Evolutionary conservation across 345 rosid genomes (phyloP), one percentile per base, ranked within the genome.

Genomic region (Combretum micranthum): DNA sequence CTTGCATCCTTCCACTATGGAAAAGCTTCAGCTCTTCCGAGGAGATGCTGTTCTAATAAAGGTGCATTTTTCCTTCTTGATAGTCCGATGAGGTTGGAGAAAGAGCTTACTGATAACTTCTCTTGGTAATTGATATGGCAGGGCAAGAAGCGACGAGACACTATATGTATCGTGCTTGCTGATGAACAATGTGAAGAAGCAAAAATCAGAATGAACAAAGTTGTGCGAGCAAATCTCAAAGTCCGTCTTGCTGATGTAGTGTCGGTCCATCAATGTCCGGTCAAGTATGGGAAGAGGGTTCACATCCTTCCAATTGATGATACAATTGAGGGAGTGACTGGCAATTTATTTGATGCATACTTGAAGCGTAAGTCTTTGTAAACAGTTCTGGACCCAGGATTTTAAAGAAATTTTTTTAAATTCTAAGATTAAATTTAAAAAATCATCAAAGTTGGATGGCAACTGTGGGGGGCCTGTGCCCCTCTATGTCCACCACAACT

Each of bases 21-120:
- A 91, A 77, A 91, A 82, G 78, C 98, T 91, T 65, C 98, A 91
- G 75, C 80, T 91, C 37, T 91, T 91, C 64, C 84, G 98, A 10
- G 98, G 98, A 5, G 96, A 91, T 62, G 88, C 98, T 0, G 80
- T 91, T 73, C 70, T 86, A 46, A 77, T 88, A 63, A 87, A 90
- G 97, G 97, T 91, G 66, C 62, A 25, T 13, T 52, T 52, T 20
- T 44, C 20, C n/a, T 17, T 54, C 22, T n/a, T 22, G 12, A 44
- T 18, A 7, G 13, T 53, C 49, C 16, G 4, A 10, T 10, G 54
- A 13, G 26, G 26, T 26, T 51, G 21, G 13, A 16, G 16, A 15
- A 20, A 5, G 15, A 13, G 42, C 32, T 53, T 53, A 32, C 37
- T 26, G 13, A 16, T 17, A 15, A 22, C 4, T n/a, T 17, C 17